phyloP scores from a whole-genome alignment of 2,329 filamentous ascomycete genomes.

The Phoma sp. region DNA sequence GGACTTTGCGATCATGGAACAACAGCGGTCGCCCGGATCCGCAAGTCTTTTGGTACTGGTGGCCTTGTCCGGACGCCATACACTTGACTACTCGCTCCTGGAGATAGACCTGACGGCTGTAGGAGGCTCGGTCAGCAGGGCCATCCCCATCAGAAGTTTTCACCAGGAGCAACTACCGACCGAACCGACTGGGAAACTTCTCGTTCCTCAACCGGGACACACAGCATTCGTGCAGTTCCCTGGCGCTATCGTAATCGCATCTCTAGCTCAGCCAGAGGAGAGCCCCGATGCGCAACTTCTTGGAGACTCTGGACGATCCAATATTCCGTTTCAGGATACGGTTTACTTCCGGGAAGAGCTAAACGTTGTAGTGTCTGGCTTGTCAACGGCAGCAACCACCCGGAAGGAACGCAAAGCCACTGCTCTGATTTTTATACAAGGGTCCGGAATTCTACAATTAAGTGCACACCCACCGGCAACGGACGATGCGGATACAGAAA shows the following conservation, averaged over 20 bases:
- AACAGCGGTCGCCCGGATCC: slow-evolving; percentile 43
- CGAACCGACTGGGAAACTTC: slow-evolving; percentile 59
- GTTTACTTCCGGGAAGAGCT: slow-evolving; percentile 72
- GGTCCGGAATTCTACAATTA: slow-evolving; percentile 64
- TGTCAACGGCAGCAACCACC: slow-evolving; percentile 54
- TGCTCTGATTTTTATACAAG: slow-evolving; percentile 62
- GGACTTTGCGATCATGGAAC: slow-evolving; percentile 74
- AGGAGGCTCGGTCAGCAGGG: slow-evolving; percentile 64
- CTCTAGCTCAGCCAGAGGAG: slow-evolving; percentile 70
- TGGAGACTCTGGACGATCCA: slow-evolving; percentile 38
- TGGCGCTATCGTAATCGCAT: slow-evolving; percentile 77
- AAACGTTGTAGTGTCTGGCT: slow-evolving; percentile 58
- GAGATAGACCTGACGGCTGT: slow-evolving; percentile 68
- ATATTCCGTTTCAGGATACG: slow-evolving; percentile 79
- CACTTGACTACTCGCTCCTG: slow-evolving; percentile 73
- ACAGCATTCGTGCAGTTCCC: slow-evolving; percentile 85
- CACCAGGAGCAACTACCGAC: slow-evolving; percentile 47
- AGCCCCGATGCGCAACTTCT: slow-evolving; percentile 79
- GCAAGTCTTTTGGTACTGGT: slow-evolving; percentile 42
- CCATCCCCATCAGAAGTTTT: slow-evolving; percentile 68
- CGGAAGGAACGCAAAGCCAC: slow-evolving; percentile 47
- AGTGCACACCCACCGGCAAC: slow-evolving; percentile 63
- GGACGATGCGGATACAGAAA: slow-evolving; percentile 55
- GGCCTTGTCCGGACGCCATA: slow-evolving; percentile 34
- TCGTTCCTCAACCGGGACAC: slow-evolving; percentile 78